Evolutionary conservation across 805 yeast species (phyloP).

Genomic region (Suhomyces emberorum): DNA sequence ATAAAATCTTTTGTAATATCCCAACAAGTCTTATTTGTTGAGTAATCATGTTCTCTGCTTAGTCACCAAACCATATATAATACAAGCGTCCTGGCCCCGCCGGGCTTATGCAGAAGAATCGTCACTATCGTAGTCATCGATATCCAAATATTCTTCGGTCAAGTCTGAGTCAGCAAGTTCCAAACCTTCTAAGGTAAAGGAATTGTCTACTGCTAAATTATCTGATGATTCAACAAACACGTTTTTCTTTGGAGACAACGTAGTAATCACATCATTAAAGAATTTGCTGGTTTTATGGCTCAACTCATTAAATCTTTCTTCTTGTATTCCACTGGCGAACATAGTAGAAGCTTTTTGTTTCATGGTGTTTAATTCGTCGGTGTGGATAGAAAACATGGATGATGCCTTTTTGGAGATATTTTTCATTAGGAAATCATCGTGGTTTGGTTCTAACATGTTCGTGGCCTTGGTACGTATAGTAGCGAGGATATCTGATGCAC

Average conservation of each 20-base stretch:
- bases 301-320: slow-evolving; percentile 14
- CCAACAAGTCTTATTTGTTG: no score
- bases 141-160: slow-evolving; percentile 12
- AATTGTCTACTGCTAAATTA: slow-evolving; percentile 15
- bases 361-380: background rate
- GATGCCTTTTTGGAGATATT: slow-evolving; percentile 17
- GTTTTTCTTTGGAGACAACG: slow-evolving; percentile 23
- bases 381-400: slow-evolving; percentile 13
- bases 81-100: no score
- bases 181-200: slow-evolving; percentile 27
- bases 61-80: no score
- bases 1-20: no score
- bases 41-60: no score
- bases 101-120: no score
- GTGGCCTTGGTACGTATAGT: slow-evolving; percentile 20
- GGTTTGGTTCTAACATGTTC: slow-evolving; percentile 7
- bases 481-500: slow-evolving; percentile 6
- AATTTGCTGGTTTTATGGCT: slow-evolving; percentile 24
- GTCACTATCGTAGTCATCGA: slow-evolving; percentile 27
- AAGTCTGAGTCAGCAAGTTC: slow-evolving; percentile 2
- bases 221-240: background rate
- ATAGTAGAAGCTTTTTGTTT: slow-evolving; percentile 9
- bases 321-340: slow-evolving; percentile 3
- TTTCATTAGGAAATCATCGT: background rate
- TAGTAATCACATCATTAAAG: slow-evolving; percentile 22